Conservation (phyloP, 2,329 filamentous ascomycete species). For the Cryphonectria nitschkei region DNA sequence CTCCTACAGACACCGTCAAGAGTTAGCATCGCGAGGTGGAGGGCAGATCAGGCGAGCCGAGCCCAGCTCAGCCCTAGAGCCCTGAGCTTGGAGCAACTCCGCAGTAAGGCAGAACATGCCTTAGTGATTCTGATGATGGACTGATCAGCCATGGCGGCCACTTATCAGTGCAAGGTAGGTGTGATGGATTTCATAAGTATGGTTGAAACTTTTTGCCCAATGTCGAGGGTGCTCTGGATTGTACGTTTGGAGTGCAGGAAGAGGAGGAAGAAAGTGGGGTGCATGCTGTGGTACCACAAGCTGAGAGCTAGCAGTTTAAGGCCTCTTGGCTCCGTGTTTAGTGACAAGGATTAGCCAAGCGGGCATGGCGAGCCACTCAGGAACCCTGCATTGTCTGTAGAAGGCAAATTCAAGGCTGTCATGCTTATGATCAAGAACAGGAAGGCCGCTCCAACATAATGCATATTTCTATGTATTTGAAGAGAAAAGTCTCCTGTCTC, state of each 20-base stretch:
- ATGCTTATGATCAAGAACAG: background rate
- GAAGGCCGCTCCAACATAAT: background rate
- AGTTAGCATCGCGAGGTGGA: slow-evolving; percentile 24
- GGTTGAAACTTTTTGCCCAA: background rate
- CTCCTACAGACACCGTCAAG: slow-evolving; percentile 60
- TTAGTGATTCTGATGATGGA: slow-evolving; percentile 87
- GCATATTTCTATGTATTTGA: background rate
- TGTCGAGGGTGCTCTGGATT: slow-evolving; percentile 2
- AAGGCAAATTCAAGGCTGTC: background rate
- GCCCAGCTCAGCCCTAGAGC: slow-evolving; percentile 8
- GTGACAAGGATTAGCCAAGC: background rate
- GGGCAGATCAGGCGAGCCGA: slow-evolving; percentile 8
- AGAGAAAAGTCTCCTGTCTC: too few relatives aligned
- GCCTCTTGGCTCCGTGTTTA: background rate
- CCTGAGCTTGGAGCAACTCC: slow-evolving; percentile 28
- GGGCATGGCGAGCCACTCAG: background rate
- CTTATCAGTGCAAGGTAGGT: slow-evolving; percentile 22
- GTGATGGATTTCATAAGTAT: slow-evolving; percentile 24
- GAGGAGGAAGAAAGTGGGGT: slow-evolving; percentile 13
- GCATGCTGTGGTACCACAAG: background rate
- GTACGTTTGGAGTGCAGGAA: background rate
- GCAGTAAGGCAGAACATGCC: slow-evolving; percentile 50
- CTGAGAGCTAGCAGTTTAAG: slow-evolving; percentile 5
- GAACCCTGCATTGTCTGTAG: background rate
- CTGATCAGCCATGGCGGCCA: slow-evolving; percentile 72